Conservation (phyloP, 139 green algal species). For the Dunaliella sp. region DNA sequence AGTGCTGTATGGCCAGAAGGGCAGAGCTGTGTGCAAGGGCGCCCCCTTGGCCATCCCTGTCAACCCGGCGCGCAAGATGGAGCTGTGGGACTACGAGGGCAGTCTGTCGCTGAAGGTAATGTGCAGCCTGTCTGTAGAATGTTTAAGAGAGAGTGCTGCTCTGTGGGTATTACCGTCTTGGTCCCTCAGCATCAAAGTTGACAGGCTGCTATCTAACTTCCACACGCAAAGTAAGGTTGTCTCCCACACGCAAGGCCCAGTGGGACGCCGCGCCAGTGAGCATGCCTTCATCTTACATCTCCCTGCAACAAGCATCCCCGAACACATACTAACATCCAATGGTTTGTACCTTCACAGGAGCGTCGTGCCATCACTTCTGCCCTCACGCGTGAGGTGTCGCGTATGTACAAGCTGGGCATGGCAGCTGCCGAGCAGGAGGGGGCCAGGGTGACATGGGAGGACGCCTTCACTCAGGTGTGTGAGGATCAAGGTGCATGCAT, state of each 20-base stretch:
- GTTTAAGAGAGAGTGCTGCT: too few species aligned
- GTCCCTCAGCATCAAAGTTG: not conserved
- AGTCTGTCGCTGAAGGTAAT: constrained; percentile 41
- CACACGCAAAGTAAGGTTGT: too few species aligned
- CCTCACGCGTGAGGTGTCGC: constrained; percentile 56
- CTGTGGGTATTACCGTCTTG: too few species aligned
- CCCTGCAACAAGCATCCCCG: not conserved
- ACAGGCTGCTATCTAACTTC: not conserved
- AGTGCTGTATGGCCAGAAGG: constrained; percentile 27
- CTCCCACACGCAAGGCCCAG: not conserved
- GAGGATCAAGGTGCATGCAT: too few species aligned
- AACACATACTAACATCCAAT: not conserved
- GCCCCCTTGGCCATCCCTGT: not conserved
- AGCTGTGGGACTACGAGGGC: constrained; percentile 74
- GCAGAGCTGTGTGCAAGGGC: not conserved
- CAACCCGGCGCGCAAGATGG: constrained; percentile 42
- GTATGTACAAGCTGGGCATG: constrained; percentile 29
- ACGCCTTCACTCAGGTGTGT: constrained; percentile 62
- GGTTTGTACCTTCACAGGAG: constrained; percentile 42
- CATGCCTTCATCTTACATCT: not conserved
- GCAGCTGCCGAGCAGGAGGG: constrained; percentile 7
- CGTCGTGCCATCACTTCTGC: constrained; percentile 43
- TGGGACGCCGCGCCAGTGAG: not conserved
- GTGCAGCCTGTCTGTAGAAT: too few species aligned
- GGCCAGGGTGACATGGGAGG: constrained; percentile 33